phyloP scores from a whole-genome alignment of 495 filamentous ascomycete genomes.

The Letharia columbiana region DNA sequence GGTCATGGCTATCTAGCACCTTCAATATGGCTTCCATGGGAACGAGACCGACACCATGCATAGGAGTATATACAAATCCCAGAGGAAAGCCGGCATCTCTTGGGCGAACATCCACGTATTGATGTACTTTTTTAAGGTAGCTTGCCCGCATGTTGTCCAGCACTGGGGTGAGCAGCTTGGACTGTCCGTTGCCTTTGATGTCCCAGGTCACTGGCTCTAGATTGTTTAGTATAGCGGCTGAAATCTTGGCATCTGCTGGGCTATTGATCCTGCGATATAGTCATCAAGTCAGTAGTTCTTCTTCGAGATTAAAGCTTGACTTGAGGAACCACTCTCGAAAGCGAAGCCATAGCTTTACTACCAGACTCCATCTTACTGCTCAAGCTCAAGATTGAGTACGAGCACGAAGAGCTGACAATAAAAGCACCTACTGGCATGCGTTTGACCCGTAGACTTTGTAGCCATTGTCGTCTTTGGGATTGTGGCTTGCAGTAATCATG shows the following conservation, averaged over 20 bases:
- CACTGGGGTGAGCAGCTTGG: background rate
- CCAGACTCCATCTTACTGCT: background rate
- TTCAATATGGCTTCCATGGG: constrained; percentile 41
- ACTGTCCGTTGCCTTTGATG: constrained; percentile 34
- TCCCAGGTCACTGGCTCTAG: constrained; percentile 49
- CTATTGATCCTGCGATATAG: constrained; percentile 20
- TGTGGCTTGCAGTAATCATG: constrained; percentile 68
- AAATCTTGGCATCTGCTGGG: constrained; percentile 46
- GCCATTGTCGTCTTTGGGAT: constrained; percentile 60
- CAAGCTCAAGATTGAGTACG: background rate
- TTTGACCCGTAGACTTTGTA: constrained; percentile 59
- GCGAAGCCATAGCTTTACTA: constrained; percentile 2
- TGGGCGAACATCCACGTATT: background rate
- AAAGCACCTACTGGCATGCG: constrained; percentile 52
- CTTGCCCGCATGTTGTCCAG: constrained; percentile 35
- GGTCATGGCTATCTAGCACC: constrained; percentile 38
- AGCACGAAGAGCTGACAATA: background rate
- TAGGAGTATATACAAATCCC: constrained; percentile 55
- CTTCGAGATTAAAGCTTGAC: background rate
- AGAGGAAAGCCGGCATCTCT: constrained; percentile 3
- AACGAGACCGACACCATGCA: constrained; percentile 57
- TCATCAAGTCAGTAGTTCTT: background rate
- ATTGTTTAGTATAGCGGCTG: constrained; percentile 50
- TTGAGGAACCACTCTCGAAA: background rate
- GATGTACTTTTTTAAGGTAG: constrained; percentile 37